Evolutionary conservation across 495 filamentous ascomycete genomes (phyloP).

Genomic region (Podospora pseudocomata): DNA sequence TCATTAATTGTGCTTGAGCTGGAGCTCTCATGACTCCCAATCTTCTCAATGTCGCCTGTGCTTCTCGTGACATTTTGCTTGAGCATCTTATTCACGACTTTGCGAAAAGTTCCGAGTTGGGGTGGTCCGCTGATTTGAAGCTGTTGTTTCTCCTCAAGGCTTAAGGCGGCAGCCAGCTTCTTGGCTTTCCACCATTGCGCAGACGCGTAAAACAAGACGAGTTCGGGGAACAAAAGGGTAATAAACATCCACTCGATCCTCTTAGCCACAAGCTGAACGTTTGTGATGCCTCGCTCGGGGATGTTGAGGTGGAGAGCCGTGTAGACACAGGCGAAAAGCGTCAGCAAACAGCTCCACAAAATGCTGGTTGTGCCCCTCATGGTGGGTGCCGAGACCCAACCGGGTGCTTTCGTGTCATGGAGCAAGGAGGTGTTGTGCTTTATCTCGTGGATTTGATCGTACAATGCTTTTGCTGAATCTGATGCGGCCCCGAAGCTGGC

Average conservation of each 20-base stretch:
- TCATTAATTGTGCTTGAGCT: too few relatives aligned
- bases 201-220: slow-evolving; percentile 15
- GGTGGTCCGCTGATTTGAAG: slow-evolving; percentile 28
- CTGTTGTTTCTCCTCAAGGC: slow-evolving; percentile 33
- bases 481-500: too few relatives aligned
- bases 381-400: slow-evolving; percentile 4
- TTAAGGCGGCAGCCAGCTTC: background rate
- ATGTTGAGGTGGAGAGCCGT: slow-evolving; percentile 22
- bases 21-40: too few relatives aligned
- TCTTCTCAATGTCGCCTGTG: too few relatives aligned
- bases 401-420: background rate
- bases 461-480: background rate
- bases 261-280: background rate
- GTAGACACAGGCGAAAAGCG: slow-evolving; percentile 11
- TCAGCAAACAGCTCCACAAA: slow-evolving; percentile 8
- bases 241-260: slow-evolving; percentile 14
- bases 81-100: too few relatives aligned
- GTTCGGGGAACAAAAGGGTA: slow-evolving; percentile 16
- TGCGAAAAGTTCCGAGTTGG: slow-evolving; percentile 24
- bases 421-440: background rate
- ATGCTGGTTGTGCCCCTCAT: slow-evolving; percentile 9
- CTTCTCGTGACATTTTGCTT: too few relatives aligned
- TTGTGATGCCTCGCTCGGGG: slow-evolving; percentile 9
- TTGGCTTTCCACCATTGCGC: slow-evolving; percentile 14
- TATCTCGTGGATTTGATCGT: background rate